phyloP scores from a whole-genome alignment of 2,329 filamentous ascomycete species.

The Polytolypa hystricis region DNA sequence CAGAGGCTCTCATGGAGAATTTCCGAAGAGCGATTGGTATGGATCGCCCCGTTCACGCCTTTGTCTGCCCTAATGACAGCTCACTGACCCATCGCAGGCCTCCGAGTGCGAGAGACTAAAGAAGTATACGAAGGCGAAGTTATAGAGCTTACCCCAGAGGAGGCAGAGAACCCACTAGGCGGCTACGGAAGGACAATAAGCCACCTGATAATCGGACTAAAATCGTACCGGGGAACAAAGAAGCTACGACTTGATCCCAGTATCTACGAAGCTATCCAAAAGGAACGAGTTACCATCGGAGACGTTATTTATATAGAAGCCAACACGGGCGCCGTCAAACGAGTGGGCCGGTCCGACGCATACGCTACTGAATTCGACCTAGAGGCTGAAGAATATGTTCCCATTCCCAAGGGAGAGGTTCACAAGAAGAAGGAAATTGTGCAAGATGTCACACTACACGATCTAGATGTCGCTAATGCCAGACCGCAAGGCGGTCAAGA shows the following conservation, averaged over 20 bases:
- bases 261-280: conserved; percentile 98
- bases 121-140: conserved; percentile 99
- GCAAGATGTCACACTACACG: conserved; percentile 94
- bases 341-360: conserved; percentile 88
- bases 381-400: conserved; percentile 97
- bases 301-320: conserved; percentile 99
- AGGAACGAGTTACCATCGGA: conserved; percentile 89
- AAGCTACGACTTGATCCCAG: conserved; percentile 93
- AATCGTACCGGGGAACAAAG: conserved; percentile 94
- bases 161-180: conserved; percentile 93
- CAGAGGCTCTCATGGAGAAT: conserved; percentile 98
- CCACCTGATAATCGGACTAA: conserved; percentile 84
- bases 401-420: conserved; percentile 95
- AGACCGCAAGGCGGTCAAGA: conserved; percentile 94
- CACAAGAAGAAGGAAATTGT: conserved; percentile 99
- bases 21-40: conserved; percentile 88
- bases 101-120: conserved; percentile 96
- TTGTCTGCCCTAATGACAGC: neutral
- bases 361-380: conserved; percentile 98
- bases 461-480: conserved; percentile 90
- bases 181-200: conserved; percentile 97
- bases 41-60: conserved; percentile 3
- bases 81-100: conserved; percentile 32
- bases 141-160: conserved; percentile 91
- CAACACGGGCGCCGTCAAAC: conserved; percentile 95